Percentiles rank a stretch among this genome's conserved stretches.
Evolutionary conservation across 2,329 filamentous ascomycete genomes (phyloP).

Genomic region (Diplocarpon mali): DNA sequence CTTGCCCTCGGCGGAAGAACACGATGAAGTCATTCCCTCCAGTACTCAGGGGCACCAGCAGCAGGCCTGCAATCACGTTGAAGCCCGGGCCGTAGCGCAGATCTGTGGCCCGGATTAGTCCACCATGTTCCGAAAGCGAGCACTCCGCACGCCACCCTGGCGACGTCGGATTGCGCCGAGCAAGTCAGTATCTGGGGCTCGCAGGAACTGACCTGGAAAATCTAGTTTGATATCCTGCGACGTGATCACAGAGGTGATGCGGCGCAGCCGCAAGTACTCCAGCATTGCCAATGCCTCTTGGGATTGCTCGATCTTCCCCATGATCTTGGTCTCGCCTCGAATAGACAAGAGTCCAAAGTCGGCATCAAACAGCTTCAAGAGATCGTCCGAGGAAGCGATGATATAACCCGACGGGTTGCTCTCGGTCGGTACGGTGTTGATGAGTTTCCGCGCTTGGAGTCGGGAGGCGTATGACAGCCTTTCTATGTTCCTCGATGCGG

Average conservation of each 20-base stretch:
- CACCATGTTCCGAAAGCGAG: too few relatives aligned
- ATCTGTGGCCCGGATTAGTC: conserved; percentile 34
- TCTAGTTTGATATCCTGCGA: conserved; percentile 67
- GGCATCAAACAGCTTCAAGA: conserved; percentile 74
- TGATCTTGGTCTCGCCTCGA: conserved; percentile 75
- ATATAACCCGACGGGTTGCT: conserved; percentile 83
- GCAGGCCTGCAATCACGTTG: conserved; percentile 61
- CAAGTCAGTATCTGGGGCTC: too few relatives aligned
- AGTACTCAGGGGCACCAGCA: conserved; percentile 71
- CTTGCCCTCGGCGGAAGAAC: conserved; percentile 72
- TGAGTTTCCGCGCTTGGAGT: conserved; percentile 75
- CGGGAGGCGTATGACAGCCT: conserved; percentile 75
- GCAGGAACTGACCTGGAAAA: conserved; percentile 41
- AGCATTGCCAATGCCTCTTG: conserved; percentile 78
- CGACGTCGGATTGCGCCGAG: too few relatives aligned
- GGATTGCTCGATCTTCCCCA: conserved; percentile 62
- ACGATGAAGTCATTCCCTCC: conserved; percentile 78
- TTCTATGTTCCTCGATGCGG: conserved; percentile 78
- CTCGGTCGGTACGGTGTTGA: conserved; percentile 72
- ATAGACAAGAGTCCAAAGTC: conserved; percentile 82
- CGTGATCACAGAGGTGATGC: conserved; percentile 62
- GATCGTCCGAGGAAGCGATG: conserved; percentile 76
- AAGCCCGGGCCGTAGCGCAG: conserved; percentile 72
- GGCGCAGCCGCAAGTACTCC: conserved; percentile 71
- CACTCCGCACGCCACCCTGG: too few relatives aligned